Evolutionary conservation across 169 alveolate genomes (phyloP).

Genomic region (Cryptosporidium viatorum): DNA sequence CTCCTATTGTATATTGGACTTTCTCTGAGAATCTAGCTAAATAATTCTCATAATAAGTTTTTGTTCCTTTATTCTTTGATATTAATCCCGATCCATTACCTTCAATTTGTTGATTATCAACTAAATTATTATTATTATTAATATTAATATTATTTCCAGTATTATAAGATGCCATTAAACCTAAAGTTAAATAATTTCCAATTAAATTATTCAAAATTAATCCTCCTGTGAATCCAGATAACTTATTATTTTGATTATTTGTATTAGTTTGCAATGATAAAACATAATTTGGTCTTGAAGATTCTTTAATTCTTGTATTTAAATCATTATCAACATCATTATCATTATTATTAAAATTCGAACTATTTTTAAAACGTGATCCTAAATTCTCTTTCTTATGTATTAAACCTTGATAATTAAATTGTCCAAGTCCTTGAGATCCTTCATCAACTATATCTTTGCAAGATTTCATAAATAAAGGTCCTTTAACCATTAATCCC

Average conservation of each 20-base stretch:
- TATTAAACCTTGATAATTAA: neutral
- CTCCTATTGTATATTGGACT: constrained; percentile 46
- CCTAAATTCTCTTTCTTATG: constrained; percentile 22
- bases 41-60: neutral
- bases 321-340: neutral
- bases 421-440: neutral
- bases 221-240: constrained; percentile 71
- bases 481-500: constrained; percentile 60
- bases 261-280: constrained; percentile 57
- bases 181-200: constrained; percentile 8
- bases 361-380: neutral
- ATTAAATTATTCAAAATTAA: constrained; percentile 8
- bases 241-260: neutral
- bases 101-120: neutral
- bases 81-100: neutral
- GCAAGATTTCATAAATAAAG: neutral
- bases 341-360: neutral
- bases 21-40: neutral
- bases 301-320: neutral
- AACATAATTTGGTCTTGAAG: constrained; percentile 2
- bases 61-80: neutral
- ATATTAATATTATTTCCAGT: too few species aligned
- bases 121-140: neutral
- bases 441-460: neutral
- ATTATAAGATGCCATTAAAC: constrained; percentile 30